Conservation (phyloP, 768 basidiomycete genomes). For the Hemileccinum rubropunctum region DNA sequence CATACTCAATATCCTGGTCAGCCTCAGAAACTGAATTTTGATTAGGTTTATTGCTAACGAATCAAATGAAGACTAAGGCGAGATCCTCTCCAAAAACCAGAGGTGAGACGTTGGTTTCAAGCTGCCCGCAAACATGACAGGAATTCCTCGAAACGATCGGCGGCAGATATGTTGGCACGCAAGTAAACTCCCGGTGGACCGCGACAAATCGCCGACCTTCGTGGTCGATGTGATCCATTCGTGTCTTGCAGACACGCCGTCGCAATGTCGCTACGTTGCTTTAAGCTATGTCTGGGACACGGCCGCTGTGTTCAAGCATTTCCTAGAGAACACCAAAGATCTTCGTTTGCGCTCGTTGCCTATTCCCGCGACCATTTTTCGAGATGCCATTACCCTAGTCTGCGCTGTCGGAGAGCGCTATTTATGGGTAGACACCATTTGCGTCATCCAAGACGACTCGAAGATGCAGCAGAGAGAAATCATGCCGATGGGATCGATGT, state of each 20-base stretch:
- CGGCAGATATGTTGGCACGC: slow-evolving; percentile 6
- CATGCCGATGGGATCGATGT: slow-evolving; percentile 19
- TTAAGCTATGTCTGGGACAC: slow-evolving; percentile 25
- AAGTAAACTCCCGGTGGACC: not conserved
- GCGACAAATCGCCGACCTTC: slow-evolving; percentile 6
- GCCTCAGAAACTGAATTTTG: not conserved
- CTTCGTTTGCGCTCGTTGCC: slow-evolving; percentile 5
- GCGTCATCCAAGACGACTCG: slow-evolving; percentile 20
- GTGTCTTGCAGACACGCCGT: slow-evolving; percentile 16
- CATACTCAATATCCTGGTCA: slow-evolving; percentile 11
- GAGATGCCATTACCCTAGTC: slow-evolving; percentile 22
- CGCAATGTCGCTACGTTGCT: slow-evolving; percentile 21
- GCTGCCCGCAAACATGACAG: not conserved
- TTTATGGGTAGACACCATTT: slow-evolving; percentile 26
- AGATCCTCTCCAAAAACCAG: not conserved
- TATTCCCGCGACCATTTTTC: slow-evolving; percentile 22
- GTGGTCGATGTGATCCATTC: slow-evolving; percentile 14
- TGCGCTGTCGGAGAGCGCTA: slow-evolving; percentile 22
- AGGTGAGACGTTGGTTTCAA: not conserved
- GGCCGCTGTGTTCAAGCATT: slow-evolving; percentile 8
- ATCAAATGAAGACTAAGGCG: slow-evolving; percentile 3
- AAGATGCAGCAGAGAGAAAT: slow-evolving; percentile 19
- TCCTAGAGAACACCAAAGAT: slow-evolving; percentile 1
- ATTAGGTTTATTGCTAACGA: not conserved
- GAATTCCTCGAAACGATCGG: slow-evolving; percentile 2